Evolutionary conservation across 2,329 filamentous ascomycete genomes (phyloP).

Genomic region (Coniochaeta sp.): DNA sequence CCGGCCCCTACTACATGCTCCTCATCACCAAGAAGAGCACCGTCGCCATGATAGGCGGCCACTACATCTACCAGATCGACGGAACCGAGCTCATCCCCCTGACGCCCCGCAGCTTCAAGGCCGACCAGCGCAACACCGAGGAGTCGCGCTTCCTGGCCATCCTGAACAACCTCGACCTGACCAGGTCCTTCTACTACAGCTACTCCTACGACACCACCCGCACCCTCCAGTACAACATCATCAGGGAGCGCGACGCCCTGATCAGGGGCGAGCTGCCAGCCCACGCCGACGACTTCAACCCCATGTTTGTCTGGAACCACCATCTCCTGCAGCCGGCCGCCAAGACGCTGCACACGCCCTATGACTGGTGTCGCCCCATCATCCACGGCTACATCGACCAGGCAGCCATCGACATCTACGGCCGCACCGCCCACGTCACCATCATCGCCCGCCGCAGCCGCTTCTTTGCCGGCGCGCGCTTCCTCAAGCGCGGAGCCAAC

Average conservation of each 20-base stretch:
- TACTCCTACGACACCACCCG: slow-evolving; percentile 95
- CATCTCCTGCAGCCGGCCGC: slow-evolving; percentile 75
- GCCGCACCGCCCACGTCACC: slow-evolving; percentile 82
- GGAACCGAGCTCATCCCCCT: slow-evolving; percentile 86
- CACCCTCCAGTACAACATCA: slow-evolving; percentile 88
- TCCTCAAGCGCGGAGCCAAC: slow-evolving; percentile 90
- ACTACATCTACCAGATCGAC: slow-evolving; percentile 93
- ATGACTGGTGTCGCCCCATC: slow-evolving; percentile 93
- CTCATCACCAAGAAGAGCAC: slow-evolving; percentile 93
- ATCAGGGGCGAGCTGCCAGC: slow-evolving; percentile 54
- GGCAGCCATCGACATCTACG: slow-evolving; percentile 76
- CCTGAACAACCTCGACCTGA: slow-evolving; percentile 83
- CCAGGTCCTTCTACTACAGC: slow-evolving; percentile 93
- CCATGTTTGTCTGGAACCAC: slow-evolving; percentile 98
- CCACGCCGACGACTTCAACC: slow-evolving; percentile 63
- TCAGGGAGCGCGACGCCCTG: slow-evolving; percentile 66
- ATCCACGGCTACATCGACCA: slow-evolving; percentile 97
- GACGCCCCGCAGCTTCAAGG: slow-evolving; percentile 66
- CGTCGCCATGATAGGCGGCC: slow-evolving; percentile 90
- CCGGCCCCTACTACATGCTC: slow-evolving; percentile 94
- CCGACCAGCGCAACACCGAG: slow-evolving; percentile 75
- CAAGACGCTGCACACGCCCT: slow-evolving; percentile 65
- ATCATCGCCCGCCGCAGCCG: slow-evolving; percentile 88
- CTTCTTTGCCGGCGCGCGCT: slow-evolving; percentile 89
- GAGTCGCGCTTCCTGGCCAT: slow-evolving; percentile 86